Conservation (phyloP, 768 basidiomycete genomes). For the Fistulinella prunicolor region DNA sequence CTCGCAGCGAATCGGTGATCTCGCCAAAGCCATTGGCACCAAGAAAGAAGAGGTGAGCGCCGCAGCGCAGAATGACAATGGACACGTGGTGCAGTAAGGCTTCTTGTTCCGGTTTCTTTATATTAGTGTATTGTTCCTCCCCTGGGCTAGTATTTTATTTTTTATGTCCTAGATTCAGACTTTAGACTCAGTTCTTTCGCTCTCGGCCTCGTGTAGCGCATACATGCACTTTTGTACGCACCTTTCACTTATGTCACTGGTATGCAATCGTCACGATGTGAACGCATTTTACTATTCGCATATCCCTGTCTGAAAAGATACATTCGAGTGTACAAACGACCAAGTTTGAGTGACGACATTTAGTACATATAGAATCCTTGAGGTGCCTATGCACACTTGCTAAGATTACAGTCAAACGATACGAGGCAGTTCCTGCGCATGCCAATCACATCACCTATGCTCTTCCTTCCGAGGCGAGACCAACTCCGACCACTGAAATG, state of each 20-base stretch:
- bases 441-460: conserved; percentile 10
- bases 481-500: conserved; percentile 34
- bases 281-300: background rate
- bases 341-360: background rate
- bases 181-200: conserved; percentile 22
- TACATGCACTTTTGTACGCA: conserved; percentile 24
- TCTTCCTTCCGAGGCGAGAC: conserved; percentile 32
- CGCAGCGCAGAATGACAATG: conserved; percentile 8
- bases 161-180: conserved; percentile 25
- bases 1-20: conserved; percentile 37
- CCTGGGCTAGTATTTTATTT: conserved; percentile 8
- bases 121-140: conserved; percentile 6
- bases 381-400: background rate
- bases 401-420: conserved; percentile 9
- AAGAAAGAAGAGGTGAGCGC: conserved; percentile 28
- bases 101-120: background rate
- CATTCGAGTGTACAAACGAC: conserved; percentile 7
- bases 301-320: background rate
- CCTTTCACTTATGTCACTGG: conserved; percentile 13
- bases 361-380: conserved; percentile 4
- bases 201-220: conserved; percentile 10
- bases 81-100: conserved; percentile 11
- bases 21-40: conserved; percentile 23
- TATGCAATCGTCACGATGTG: conserved; percentile 14
- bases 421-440: background rate